Evolutionary conservation across 2,329 filamentous ascomycete genomes (phyloP), one percentile per base, ranked within the genome.

Genomic region (Neophaeococcomyces mojaviensis): DNA sequence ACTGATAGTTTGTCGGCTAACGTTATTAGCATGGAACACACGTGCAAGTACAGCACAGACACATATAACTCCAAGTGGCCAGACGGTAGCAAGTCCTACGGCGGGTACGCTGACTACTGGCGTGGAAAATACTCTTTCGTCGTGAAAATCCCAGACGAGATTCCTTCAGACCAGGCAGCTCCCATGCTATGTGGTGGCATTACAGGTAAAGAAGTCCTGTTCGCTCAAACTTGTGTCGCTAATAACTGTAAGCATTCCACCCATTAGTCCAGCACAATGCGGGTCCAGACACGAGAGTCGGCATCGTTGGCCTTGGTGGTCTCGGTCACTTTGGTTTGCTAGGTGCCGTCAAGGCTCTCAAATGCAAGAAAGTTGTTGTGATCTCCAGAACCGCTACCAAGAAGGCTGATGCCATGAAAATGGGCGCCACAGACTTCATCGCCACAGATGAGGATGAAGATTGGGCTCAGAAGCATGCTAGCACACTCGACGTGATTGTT

Each of bases 301-400:
- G 61, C 31, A 63, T 64, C 19, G 58, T 68, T 19, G 66, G 66
- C 7, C 53, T 70, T 15, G 82, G 82, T 16, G 82, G 82, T 8
- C 76, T 86, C 46, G 82, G 82, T 4, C 83, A 86, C 66, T 82
- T 83, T 56, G 83, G 76, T 9, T 61, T 86, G 36, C 66, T 85
- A 57, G 85, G 84, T 57, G 76, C 81, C 51, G 81, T 84, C 1
- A 79, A 76, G 55, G 85, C 85, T 1, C 67, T 90, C 1, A 81
- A 80, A 8, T 81, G 80, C 20, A 79, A 86, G 38, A 73, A 75
- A 5, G 70, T 79, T 2, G 69, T 76, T 8, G 77, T 69, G 2
- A 78, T 80, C 49, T 78, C 73, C 8, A 67, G 76, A 2, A 69
- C 64, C 2, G 61, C 60, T 1, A 63, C 63, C 46, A 81, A 80